A percentile compares a stretch with the other conserved stretches of the same genome.
Conservation (phyloP, 352 stramenopile species). For the Globisporangium cylindrosporum region DNA sequence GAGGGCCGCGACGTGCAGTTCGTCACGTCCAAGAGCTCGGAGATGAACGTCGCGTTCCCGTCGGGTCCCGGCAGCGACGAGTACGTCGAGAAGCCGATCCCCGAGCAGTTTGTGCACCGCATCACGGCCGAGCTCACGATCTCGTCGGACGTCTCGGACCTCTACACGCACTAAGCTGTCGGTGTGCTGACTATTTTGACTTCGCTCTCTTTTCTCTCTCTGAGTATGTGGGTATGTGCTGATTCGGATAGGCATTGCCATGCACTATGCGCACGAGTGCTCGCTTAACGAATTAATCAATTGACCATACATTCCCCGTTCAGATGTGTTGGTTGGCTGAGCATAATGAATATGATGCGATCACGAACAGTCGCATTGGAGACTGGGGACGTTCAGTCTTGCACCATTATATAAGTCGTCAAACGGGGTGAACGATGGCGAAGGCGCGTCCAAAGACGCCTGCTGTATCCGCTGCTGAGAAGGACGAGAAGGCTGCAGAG, state of each 20-base stretch:
- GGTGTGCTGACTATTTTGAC: background rate
- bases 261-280: background rate
- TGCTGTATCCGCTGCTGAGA: background rate
- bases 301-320: background rate
- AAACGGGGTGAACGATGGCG: slow-evolving; percentile 4
- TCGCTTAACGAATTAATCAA: background rate
- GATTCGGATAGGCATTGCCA: background rate
- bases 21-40: slow-evolving; percentile 95
- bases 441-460: slow-evolving; percentile 13
- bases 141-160: slow-evolving; percentile 92
- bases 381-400: background rate
- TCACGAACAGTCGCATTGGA: background rate
- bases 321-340: background rate
- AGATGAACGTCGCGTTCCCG: slow-evolving; percentile 97
- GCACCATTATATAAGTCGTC: background rate
- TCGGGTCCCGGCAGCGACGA: slow-evolving; percentile 78
- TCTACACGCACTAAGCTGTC: slow-evolving; percentile 84
- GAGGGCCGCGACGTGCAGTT: slow-evolving; percentile 88
- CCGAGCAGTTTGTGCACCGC: slow-evolving; percentile 97
- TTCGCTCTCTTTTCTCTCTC: background rate
- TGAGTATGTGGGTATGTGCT: background rate
- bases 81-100: slow-evolving; percentile 95
- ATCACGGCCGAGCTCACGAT: slow-evolving; percentile 84
- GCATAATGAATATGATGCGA: background rate
- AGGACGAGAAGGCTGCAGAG: slow-evolving; percentile 5